Evolutionary conservation across 148 eudicot genomes (phyloP), one percentile per base, ranked within the genome.

Genomic region (Diospyros lotus): DNA sequence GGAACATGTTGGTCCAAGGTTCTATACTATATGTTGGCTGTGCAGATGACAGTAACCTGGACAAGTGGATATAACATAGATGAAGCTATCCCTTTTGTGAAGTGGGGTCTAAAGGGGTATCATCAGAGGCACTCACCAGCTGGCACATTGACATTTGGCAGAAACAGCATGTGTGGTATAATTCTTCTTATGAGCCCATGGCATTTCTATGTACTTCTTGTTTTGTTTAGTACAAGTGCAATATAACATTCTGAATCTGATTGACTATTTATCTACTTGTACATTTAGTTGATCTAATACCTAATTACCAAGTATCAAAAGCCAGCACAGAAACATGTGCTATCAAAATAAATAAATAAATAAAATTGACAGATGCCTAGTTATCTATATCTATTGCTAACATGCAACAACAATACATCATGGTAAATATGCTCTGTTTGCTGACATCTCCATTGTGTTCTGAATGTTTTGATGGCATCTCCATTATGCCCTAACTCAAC

Each of bases 11-110:
- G 44, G 18, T 67, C 14, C 18, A 67, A 48, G 9, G 55, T 67
- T 50, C 54, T 46, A 17, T 1, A 8, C 8, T 68, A 15, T 28
- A 10, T 76, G 4, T 64, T 55, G 46, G 14, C 48, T 69, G 12
- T 53, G 67, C 83, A 89, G 92, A 86, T 86, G 87, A 86, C 92
- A 41, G 86, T 89, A 79, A 89, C 90, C n/a, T 89, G 92, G 92
- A 89, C 92, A 11, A 89, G 92, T 77, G 92, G 92, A 43, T 89
- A 89, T 73, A 81, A 80, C 80, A 83, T 86, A 17, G 81, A 84
- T 18, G 87, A 89, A 82, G 92, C 92, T 64, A 68, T 72, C 38
- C 88, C 92, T 52, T 75, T 86, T 74, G 88, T 89, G 6, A 79
- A 84, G 77, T 89, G 92, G 92, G 92, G 86, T n/a, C 75, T 73